Conservation (phyloP, 2,329 filamentous ascomycete species). For the Colletotrichum agaves region DNA sequence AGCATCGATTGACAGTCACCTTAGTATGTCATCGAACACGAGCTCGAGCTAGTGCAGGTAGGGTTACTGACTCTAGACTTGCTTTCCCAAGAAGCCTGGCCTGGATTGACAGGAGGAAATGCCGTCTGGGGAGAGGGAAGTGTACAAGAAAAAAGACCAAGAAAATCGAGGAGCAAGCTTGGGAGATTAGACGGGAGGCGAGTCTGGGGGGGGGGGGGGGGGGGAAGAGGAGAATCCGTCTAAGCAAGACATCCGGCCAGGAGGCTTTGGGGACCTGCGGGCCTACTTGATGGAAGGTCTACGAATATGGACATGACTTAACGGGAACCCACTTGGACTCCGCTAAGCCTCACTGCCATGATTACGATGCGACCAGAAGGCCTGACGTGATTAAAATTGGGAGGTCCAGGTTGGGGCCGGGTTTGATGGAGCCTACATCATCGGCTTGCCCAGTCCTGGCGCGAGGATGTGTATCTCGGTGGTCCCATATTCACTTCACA, state of each 20-base stretch:
- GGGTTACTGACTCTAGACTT: slow-evolving; percentile 18
- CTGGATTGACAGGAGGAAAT: slow-evolving; percentile 21
- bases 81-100: slow-evolving; percentile 16
- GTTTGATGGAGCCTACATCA: slow-evolving; percentile 29
- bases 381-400: slow-evolving; percentile 38
- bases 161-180: slow-evolving; percentile 14
- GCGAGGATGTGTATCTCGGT: slow-evolving; percentile 17
- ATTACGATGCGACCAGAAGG: slow-evolving; percentile 34
- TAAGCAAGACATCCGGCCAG: slow-evolving; percentile 25
- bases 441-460: slow-evolving; percentile 24
- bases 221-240: slow-evolving; percentile 21
- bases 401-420: slow-evolving; percentile 30
- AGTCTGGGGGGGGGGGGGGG: too few species aligned
- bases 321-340: slow-evolving; percentile 36
- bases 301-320: slow-evolving; percentile 18
- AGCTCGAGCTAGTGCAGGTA: slow-evolving; percentile 24
- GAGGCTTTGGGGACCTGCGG: slow-evolving; percentile 2
- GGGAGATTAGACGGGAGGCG: slow-evolving; percentile 4
- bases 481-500: slow-evolving; percentile 20
- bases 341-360: slow-evolving; percentile 36
- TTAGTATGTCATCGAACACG: slow-evolving; percentile 33
- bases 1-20: slow-evolving; percentile 26
- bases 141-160: slow-evolving; percentile 20
- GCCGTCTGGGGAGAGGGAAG: slow-evolving; percentile 5
- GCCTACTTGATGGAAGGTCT: slow-evolving; percentile 12